Base-by-base conservation (phyloP, 176 grass and related monocot genomes). In the Hsuehochloa calcarea region DNA sequence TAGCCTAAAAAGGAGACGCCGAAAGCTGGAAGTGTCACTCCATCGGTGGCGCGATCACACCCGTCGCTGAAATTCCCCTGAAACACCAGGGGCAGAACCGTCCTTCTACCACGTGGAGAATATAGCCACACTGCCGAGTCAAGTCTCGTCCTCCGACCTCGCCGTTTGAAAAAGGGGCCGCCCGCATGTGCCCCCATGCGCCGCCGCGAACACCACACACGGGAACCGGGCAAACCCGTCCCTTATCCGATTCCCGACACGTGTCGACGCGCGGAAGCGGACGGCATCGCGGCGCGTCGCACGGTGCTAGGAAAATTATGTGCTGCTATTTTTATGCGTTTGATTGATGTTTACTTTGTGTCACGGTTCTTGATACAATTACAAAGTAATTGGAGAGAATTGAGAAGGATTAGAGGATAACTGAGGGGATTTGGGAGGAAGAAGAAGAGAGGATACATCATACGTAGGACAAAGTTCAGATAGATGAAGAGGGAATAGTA, bases 81-180 rank as follows among this genome's bases (percentile, higher is more conserved):
- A 23, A 67, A 1, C 0, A 2, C 0, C n/a, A 74, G 31, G 89
- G 89, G 31, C 1, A 83, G 1, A 11, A 29, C 5, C 49, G 84
- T 90, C 84, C 43, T 65, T 68, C 5, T 3, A n/a, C 68, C 4
- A 13, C 61, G 4, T 7, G 11, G 14, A 12, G 12, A 81, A 64
- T 40, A 67, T 31, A 45, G 12, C 50, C 19, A 12, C 10, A 35
- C 8, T 20, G 19, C 10, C 16, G 37, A 74, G 40, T 0, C 25
- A 37, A 31, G 63, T 38, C 5, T 47, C 49, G 37, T 15, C 37
- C 74, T 31, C 9, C 45, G 67, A 66, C 65, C 84, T 86, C 79
- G 71, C 74, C 58, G 74, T 66, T 83, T 83, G 38, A 68, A 79
- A 90, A 82, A 87, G 74, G 31, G 68, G 6, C 85, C 67, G 9